Evolutionary conservation across 768 basidiomycete genomes (phyloP).

Genomic region (Boletus reticuloceps): DNA sequence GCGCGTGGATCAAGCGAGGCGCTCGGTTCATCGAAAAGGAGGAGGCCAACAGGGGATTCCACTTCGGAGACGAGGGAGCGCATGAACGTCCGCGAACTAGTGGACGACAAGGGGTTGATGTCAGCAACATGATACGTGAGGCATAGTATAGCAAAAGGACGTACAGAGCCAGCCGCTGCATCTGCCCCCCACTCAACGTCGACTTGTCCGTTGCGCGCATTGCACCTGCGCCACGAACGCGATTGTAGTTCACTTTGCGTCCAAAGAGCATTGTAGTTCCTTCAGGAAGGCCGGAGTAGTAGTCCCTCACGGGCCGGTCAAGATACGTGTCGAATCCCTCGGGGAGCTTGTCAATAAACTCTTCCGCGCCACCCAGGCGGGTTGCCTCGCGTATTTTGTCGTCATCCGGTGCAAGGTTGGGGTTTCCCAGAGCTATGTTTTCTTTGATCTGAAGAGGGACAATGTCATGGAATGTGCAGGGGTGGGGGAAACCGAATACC

Average conservation of each 20-base stretch:
- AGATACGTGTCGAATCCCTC: constrained; percentile 72
- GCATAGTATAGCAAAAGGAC: constrained; percentile 23
- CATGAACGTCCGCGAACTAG: constrained; percentile 69
- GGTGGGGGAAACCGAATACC: constrained; percentile 20
- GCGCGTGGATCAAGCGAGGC: constrained; percentile 73
- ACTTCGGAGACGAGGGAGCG: constrained; percentile 47
- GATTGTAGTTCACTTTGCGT: constrained; percentile 48
- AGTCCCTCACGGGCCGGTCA: constrained; percentile 67
- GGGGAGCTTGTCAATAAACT: constrained; percentile 60
- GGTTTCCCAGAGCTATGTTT: constrained; percentile 75
- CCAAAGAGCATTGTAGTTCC: constrained; percentile 65
- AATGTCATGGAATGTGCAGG: neutral
- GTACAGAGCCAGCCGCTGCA: constrained; percentile 72
- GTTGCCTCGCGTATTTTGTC: constrained; percentile 66
- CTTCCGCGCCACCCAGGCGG: constrained; percentile 63
- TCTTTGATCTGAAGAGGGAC: constrained; percentile 59
- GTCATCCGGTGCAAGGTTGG: constrained; percentile 48
- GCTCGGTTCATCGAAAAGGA: constrained; percentile 73
- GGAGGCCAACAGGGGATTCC: constrained; percentile 49
- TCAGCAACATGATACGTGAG: neutral
- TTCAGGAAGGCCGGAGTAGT: constrained; percentile 63
- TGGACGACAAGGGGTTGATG: neutral
- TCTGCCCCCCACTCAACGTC: constrained; percentile 65
- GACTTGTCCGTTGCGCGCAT: constrained; percentile 37
- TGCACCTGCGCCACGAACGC: constrained; percentile 43